Percentiles rank a stretch among this genome's conserved stretches.
Conservation (phyloP, 1,139 yeast species). For the Ogataea hybrid region DNA sequence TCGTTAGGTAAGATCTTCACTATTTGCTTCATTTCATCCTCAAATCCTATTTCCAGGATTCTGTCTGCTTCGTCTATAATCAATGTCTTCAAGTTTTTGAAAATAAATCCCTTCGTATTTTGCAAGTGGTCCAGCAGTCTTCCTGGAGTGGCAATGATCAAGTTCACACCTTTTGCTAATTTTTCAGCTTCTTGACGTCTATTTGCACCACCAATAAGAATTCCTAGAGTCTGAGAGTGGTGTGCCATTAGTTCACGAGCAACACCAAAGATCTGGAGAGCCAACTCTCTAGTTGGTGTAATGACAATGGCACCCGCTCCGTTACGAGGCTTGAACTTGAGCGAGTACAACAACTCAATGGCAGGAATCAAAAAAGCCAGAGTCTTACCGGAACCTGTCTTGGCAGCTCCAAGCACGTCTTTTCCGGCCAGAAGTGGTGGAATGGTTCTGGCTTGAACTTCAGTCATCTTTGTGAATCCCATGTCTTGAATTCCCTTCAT, state of each 20-base stretch:
- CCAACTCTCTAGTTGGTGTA: conserved; percentile 89
- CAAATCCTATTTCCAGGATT: conserved; percentile 94
- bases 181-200: conserved; percentile 97
- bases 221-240: conserved; percentile 93
- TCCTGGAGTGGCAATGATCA: conserved; percentile 96
- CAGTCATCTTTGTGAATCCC: too few relatives aligned
- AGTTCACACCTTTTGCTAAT: conserved; percentile 86
- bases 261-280: conserved; percentile 95
- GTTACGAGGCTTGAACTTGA: conserved; percentile 87
- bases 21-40: conserved; percentile 97
- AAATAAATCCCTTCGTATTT: conserved; percentile 90
- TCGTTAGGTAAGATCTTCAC: conserved; percentile 91
- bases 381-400: too few relatives aligned
- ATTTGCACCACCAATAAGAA: conserved; percentile 98
- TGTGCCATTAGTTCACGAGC: conserved; percentile 89
- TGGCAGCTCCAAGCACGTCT: too few relatives aligned
- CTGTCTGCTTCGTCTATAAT: conserved; percentile 97
- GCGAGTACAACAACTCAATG: conserved; percentile 82
- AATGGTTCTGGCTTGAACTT: too few relatives aligned
- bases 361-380: too few relatives aligned
- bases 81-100: conserved; percentile 89
- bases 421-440: too few relatives aligned
- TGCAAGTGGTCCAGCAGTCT: conserved; percentile 94
- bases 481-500: too few relatives aligned
- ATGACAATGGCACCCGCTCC: conserved; percentile 89